Evolutionary conservation across 2,329 filamentous ascomycete genomes (phyloP), one percentile per base, ranked within the genome.

Genomic region (Byssochlamys sp.): DNA sequence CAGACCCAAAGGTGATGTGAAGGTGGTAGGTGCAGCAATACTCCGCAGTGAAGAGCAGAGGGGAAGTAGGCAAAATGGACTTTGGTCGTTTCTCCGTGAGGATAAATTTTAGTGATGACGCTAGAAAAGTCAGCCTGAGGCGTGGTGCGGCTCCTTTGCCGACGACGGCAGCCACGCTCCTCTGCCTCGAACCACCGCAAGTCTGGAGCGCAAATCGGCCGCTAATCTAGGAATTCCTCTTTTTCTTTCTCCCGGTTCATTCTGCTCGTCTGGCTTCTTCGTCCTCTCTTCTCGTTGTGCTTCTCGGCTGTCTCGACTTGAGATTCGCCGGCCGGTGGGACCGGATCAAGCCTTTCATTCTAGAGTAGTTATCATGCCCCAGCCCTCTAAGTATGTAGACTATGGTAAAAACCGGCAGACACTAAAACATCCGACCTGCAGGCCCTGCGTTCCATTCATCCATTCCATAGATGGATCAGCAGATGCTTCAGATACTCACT

Each of bases 51-150:
- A 53, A 51, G 52, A 57, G 51, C 54, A 60, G 57, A 60, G 57
- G 58, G 56, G 64, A 68, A 66, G 65, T 66, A 62, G 66, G 68
- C 69, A 71, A 70, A 58, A 55, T 39, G 55, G 55, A 45, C 39
- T 33, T 51, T 51, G 50, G 55, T 53, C 55, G 52, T 59, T 59
- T 27, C 49, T 70, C 65, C 69, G 68, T 66, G 65, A 68, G 63
- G 69, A 72, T 71, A 71, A 73, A 67, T 72, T 73, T 73, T 73
- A 73, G 71, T 72, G 67, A 70, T 70, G 69, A 67, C 70, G 69
- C 70, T 73, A 72, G 69, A 70, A 71, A 71, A 70, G 68, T 72
- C 69, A 71, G 66, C 69, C 68, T 69, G 67, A 60, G 57, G 56
- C 58, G 55, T 66, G 62, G 65, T 68, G 65, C 61, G 65, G 60